Evolutionary conservation across 805 yeast species (phyloP), one percentile per base, ranked within the genome.

Genomic region (Teunomyces panamensis): DNA sequence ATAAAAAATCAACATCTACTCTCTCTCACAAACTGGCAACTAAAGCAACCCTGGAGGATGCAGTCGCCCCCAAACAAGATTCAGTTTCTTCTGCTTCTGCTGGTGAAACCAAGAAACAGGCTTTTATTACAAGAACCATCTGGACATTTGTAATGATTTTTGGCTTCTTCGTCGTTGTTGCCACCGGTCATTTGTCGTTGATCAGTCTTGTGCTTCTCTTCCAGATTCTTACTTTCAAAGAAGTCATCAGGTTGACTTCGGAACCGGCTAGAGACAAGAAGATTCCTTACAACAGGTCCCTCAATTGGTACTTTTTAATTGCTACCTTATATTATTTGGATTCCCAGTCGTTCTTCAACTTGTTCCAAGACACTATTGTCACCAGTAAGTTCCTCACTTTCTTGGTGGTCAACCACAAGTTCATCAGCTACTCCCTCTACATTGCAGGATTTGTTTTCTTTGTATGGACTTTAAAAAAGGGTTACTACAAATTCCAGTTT

Each of bases 131-230:
- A 24, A 81, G 99, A 56, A 85, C 98, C 3, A 74, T 87, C 42
- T 94, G 98, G 98, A 87, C 97, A 0, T 67, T 94, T 57, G 89
- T 94, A 13, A 91, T 94, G 97, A 85, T 94, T 50, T 67, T 74
- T 13, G 82, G 81, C 5, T 86, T 90, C 66, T 81, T 89, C 51
- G 68, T 78, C 33, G 75, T 87, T 24, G 71, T 91, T 42, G 83
- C 87, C 27, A 80, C 91, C 8, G 99, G 99, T 36, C 98, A 91
- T 62, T 71, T 87, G 46, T 83, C 90, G 75, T 79, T 90, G 45
- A 87, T 91, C 49, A 64, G 79, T 5, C 72, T 88, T 49, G 89
- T 92, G 43, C 71, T 87, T 36, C 58, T 83, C 6, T 79, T 89
- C 49, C 97, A 94, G 68, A 75, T 87, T 28, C 77, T 90, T 47